phyloP scores from a whole-genome alignment of 352 stramenopile species.

The Saprolegnia parasitica region DNA sequence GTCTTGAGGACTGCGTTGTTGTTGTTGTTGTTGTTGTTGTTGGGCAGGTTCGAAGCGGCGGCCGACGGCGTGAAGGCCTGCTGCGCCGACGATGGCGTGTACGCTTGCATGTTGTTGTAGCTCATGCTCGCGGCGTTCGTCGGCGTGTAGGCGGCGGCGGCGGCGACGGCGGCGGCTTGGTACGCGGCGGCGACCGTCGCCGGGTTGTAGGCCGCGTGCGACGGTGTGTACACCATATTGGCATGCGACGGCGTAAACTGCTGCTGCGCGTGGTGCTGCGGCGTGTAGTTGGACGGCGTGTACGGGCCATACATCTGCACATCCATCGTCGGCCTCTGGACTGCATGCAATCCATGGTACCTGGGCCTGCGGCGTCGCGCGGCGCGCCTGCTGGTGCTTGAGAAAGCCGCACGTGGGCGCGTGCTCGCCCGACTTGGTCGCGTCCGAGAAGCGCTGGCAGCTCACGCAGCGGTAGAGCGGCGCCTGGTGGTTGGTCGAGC shows the following conservation, averaged over 20 bases:
- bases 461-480: constrained; percentile 22
- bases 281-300: constrained; percentile 19
- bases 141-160: neutral
- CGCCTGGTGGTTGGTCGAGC: constrained; percentile 30
- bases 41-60: no score
- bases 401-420: constrained; percentile 18
- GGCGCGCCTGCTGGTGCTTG: constrained; percentile 1
- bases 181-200: neutral
- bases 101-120: constrained; percentile 1
- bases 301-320: constrained; percentile 15
- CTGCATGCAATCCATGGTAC: neutral
- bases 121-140: neutral
- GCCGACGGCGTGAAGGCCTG: neutral
- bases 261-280: neutral
- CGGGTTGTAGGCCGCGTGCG: neutral
- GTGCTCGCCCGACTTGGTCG: neutral
- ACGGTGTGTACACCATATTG: constrained; percentile 10
- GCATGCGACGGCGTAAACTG: constrained; percentile 6
- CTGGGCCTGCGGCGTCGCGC: constrained; percentile 2
- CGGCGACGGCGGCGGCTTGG: constrained; percentile 4
- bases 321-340: neutral
- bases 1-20: constrained; percentile 17
- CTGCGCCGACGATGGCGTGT: neutral
- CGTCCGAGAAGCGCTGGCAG: constrained; percentile 10
- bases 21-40: neutral